Evolutionary conservation across 176 grass and related monocot genomes (phyloP).

Genomic region (Eragrostis curvula): DNA sequence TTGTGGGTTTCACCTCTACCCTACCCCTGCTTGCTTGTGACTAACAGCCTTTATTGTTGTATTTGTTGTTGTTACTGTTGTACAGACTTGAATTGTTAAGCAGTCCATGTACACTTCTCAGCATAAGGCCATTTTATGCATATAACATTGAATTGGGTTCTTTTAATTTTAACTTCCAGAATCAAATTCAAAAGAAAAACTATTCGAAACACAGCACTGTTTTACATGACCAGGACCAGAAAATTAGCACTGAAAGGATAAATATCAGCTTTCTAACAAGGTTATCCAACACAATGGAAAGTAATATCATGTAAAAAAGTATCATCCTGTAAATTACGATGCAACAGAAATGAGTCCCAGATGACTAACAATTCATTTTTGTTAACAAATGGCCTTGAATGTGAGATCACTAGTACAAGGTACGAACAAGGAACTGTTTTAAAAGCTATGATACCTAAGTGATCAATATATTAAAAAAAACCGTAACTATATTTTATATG

Average conservation of each 20-base stretch:
- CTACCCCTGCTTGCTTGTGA: too few species aligned
- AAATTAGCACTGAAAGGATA: background rate
- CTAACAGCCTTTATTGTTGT: too few species aligned
- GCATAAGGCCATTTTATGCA: background rate
- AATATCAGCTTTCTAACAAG: constrained; percentile 16
- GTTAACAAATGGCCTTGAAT: too few species aligned
- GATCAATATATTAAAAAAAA: background rate
- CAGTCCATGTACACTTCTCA: background rate
- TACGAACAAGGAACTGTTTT: background rate
- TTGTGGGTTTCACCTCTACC: too few species aligned
- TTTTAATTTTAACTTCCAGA: constrained; percentile 17
- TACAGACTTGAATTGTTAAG: too few species aligned
- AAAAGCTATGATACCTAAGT: background rate
- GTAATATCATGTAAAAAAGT: too few species aligned
- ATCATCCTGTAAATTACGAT: too few species aligned
- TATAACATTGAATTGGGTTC: background rate
- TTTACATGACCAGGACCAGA: background rate
- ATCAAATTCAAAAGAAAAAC: constrained; percentile 1
- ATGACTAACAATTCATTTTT: background rate
- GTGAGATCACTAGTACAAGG: background rate
- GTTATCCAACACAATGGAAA: too few species aligned
- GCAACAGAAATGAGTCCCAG: too few species aligned
- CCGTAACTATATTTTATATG: background rate
- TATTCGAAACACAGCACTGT: background rate
- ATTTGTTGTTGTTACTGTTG: too few species aligned